phyloP scores from a whole-genome alignment of 2,329 filamentous ascomycete species.

The Aurifilum marmelostoma region DNA sequence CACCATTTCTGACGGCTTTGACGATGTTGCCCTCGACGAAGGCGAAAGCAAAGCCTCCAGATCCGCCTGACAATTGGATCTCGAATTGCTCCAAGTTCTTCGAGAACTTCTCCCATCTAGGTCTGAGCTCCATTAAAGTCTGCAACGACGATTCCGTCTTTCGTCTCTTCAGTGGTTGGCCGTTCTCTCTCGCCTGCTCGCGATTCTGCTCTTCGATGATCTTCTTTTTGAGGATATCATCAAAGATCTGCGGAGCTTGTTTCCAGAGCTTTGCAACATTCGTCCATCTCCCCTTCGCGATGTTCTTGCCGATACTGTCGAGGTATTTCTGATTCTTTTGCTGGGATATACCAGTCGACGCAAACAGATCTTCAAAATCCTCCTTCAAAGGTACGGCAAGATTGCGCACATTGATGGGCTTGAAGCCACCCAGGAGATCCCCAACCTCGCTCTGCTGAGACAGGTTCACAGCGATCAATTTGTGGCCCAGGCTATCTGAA shows the following conservation, averaged over 20 bases:
- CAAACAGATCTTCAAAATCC: constrained; percentile 89
- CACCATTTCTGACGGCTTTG: constrained; percentile 91
- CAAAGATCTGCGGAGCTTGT: constrained; percentile 86
- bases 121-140: constrained; percentile 58
- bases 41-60: constrained; percentile 84
- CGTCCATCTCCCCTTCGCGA: constrained; percentile 85
- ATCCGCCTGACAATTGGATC: constrained; percentile 72
- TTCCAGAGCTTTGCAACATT: constrained; percentile 84
- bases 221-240: constrained; percentile 65
- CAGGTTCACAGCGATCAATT: constrained; percentile 89
- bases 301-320: constrained; percentile 76
- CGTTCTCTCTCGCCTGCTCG: constrained; percentile 47
- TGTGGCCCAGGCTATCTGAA: constrained; percentile 80
- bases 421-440: constrained; percentile 95
- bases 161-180: constrained; percentile 70
- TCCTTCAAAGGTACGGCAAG: constrained; percentile 89
- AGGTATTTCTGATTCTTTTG: constrained; percentile 89
- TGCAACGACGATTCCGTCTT: constrained; percentile 63
- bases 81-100: constrained; percentile 77
- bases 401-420: constrained; percentile 88
- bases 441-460: constrained; percentile 97
- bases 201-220: constrained; percentile 50
- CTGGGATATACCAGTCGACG: constrained; percentile 79
- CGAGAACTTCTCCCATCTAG: constrained; percentile 81
- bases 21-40: constrained; percentile 97